Evolutionary conservation across 441 rosid genomes (phyloP), one percentile per base, ranked within the genome.

Genomic region (Eutrema salsugineum): DNA sequence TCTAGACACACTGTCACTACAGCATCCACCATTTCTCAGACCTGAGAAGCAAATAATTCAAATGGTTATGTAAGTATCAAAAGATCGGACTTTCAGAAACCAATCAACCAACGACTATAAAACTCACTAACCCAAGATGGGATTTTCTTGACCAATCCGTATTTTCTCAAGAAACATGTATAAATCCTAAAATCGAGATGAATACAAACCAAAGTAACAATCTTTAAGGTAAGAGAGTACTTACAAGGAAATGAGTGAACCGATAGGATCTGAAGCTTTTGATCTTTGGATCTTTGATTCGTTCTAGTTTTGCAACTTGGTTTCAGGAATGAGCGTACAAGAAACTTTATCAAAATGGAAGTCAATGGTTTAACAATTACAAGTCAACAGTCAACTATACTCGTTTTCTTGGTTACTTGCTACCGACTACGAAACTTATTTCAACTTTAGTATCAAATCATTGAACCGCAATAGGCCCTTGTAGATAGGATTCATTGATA

Each of bases 1-100:
- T 76, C 79, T 5, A 76, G 33, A 70, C 55, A 70, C 44, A 76
- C 76, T 33, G 75, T 64, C 16, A 70, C 79, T 27, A 76, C 79
- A 30, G 79, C 79, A 32, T 75, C 78, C 65, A 75, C 78, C 78
- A 75, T 75, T 15, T 53, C 70, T 46, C 4, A 14, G 28, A 63
- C 38, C 53, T 57, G 68, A n/a, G 30, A 67, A 59, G 39, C 11
- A 33, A 42, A 54, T 4, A 44, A 63, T n/a, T 46, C 38, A 47
- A 9, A n/a, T 57, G 62, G 20, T 27, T 9, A 35, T 35, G 17
- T 22, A 35, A 22, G 17, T 22, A 33, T 12, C 36, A 46, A 3
- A 4, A 48, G n/a, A 58, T 38, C 14, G 1, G 46, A 33, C 4
- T 46, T 46, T 35, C 38, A 24, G 7, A 15, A 57, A 11, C 12